Base-by-base conservation (phyloP, 306 rosid species). In the Betula pendula region DNA sequence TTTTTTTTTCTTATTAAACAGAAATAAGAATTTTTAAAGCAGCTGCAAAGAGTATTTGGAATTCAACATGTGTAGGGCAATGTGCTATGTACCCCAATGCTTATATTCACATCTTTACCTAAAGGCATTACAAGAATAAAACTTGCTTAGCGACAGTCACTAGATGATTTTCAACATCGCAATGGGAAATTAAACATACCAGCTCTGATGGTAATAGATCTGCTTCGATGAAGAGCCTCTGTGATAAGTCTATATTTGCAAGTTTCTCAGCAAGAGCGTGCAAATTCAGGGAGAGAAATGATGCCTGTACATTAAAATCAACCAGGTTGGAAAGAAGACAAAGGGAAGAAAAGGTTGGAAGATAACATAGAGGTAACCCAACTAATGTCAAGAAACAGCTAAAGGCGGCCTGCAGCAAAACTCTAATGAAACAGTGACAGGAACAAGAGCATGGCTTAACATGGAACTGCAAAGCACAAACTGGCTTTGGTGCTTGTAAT, bases 261-360 rank as follows among this genome's bases (percentile, higher is more conserved):
- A 94, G 89, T 75, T 68, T 88, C 73, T 91, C 96, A 22, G 93
- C 97, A 29, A 91, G 78, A 63, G 88, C 87, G 52, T 82, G 84
- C 91, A 94, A 85, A 85, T 91, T 91, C 88, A 94, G 78, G 70
- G 94, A 91, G 35, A 89, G 90, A 81, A 91, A 88, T 16, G 96
- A 76, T 45, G 90, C 94, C 98, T 91, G 88, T 80, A 79, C 67
- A 31, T 69, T 65, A 75, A 81, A 50, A 66, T 44, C 62, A 16
- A 20, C 77, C 81, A 56, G 58, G 78, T 60, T 42, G 58, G 71
- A 68, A 72, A 15, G 71, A 75, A 58, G 55, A 53, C 66, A 62
- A 55, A 33, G n/a, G n/a, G n/a, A n/a, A n/a, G n/a, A n/a, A n/a
- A n/a, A n/a, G 48, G 44, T 70, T 35, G 70, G 84, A 71, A 13